Percentiles rank a stretch among this genome's conserved stretches.
phyloP scores from a whole-genome alignment of 306 rosid species.

The Trifolium dubium region DNA sequence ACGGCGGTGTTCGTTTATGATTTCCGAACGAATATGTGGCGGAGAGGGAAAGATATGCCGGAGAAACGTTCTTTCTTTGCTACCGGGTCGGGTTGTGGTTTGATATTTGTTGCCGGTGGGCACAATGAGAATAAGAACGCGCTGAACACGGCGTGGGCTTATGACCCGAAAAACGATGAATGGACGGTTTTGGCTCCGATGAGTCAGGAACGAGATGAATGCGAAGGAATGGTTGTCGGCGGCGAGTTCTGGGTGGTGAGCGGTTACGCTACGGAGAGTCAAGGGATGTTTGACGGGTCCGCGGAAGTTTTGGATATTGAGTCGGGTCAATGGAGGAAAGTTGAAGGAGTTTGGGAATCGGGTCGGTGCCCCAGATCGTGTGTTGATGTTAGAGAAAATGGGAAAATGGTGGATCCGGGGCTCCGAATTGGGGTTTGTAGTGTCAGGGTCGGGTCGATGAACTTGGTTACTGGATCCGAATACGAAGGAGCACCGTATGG shows the following conservation, averaged over 20 bases:
- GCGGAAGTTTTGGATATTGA: slow-evolving; percentile 40
- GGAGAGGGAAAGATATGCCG: slow-evolving; percentile 51
- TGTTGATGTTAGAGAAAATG: slow-evolving; percentile 28
- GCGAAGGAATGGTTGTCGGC: slow-evolving; percentile 51
- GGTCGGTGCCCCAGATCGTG: slow-evolving; percentile 54
- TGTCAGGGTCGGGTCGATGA: slow-evolving; percentile 19
- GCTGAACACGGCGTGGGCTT: slow-evolving; percentile 45
- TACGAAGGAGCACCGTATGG: slow-evolving; percentile 46
- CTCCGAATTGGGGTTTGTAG: slow-evolving; percentile 43
- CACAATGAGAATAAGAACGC: slow-evolving; percentile 60
- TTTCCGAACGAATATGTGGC: slow-evolving; percentile 43
- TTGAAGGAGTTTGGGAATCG: slow-evolving; percentile 36
- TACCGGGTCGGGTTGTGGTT: slow-evolving; percentile 35
- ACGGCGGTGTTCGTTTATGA: slow-evolving; percentile 46
- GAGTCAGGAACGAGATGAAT: slow-evolving; percentile 55
- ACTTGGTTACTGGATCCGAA: slow-evolving; percentile 44
- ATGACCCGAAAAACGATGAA: slow-evolving; percentile 37
- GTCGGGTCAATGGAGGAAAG: slow-evolving; percentile 48
- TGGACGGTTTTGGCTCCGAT: slow-evolving; percentile 43
- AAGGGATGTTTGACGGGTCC: slow-evolving; percentile 48
- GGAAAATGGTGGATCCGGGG: slow-evolving; percentile 40
- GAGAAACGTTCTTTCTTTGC: slow-evolving; percentile 51
- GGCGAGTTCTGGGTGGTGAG: slow-evolving; percentile 56
- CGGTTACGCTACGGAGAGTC: slow-evolving; percentile 51
- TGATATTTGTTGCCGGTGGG: slow-evolving; percentile 51